Evolutionary conservation across 192 early-diverging fungal genomes (phyloP), one percentile per base, ranked within the genome.

Genomic region (Piromyces sp.): DNA sequence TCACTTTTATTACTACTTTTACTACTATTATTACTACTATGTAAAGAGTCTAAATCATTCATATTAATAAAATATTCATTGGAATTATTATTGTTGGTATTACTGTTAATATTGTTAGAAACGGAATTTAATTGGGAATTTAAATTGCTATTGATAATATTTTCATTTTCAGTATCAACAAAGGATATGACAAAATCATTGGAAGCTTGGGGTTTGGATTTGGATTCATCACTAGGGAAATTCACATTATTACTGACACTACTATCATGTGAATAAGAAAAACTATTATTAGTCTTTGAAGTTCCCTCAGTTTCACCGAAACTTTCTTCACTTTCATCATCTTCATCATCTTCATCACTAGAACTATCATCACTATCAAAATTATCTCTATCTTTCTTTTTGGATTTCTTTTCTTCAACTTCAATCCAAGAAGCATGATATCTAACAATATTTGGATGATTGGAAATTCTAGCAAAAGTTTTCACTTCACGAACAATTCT

Each of bases 361-460:
- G 19, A 28, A 68, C 17, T 17, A 68, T n/a, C 17, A 68, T 68
- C 51, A 68, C 51, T n/a, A 68, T 68, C 26, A 68, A 0, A 22
- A 68, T 26, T 19, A n/a, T 22, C 0, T n/a, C 1, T 22, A 26
- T n/a, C 9, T 11, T 68, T 68, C 16, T n/a, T 51, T 51, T 22
- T 68, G 4, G 16, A 5, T n/a, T 9, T n/a, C n/a, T 68, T 68
- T 68, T 68, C 51, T 68, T 68, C 51, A n/a, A 68, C 80, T 81
- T 89, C 88, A 28, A 89, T 85, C 88, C 88, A 89, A 14, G 86
- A 83, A 19, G 83, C 85, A 78, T 88, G 86, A 81, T 89, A 89
- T 78, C 86, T 80, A 26, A 89, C 85, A 33, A 89, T 85, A 81
- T 89, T 89, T 19, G 87, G 83, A 82, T 89, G 87, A 79, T 86